Base-by-base conservation (phyloP, 2,329 filamentous ascomycete species). In the Huntiella moniliformis region DNA sequence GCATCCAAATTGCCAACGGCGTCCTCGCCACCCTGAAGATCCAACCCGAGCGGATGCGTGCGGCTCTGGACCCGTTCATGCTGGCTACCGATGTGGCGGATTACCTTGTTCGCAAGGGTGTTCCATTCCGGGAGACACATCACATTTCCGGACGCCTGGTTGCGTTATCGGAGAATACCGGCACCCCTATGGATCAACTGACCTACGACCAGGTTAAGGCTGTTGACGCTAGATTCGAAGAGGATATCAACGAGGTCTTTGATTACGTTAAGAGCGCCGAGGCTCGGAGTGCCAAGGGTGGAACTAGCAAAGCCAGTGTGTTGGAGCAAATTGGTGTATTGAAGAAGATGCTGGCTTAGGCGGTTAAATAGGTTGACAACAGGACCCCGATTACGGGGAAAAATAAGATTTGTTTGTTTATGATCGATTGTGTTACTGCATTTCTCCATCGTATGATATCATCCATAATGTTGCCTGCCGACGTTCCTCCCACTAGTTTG, bases 201-300 rank as follows among this genome's bases (percentile, higher is more conserved):
- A 71, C 67, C 0, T 63, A 77, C 38, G 70, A 77, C 58, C 73
- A 86, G 56, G 62, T 87, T 44, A 68, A 80, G 63, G 67, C 61
- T 4, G 71, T 92, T 2, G 81, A 88, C 52, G 55, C 61, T 1
- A 69, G 81, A 43, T 82, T 92, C 52, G 77, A 73, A 28, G 68
- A 77, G 49, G 83, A 91, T 57, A 73, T 92, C 36, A 61, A 71
- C 40, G 65, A 73, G 41, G 73, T 74, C 18, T 82, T 94, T 57
- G 73, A 92, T 62, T 93, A 91, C 56, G 79, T 92, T 63, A 73
- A 73, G 52, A 83, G 79, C 50, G 83, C 93, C 5, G 85, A 94
- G 68, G 71, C 80, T 66, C 75, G 80, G 56, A 72, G 75, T 37
- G 78, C 82, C 2, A 77, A 76, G 53, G 86, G 85, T 17, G 83